Base-by-base conservation (phyloP, 768 basidiomycete species). In the Phylloporus sp. region DNA sequence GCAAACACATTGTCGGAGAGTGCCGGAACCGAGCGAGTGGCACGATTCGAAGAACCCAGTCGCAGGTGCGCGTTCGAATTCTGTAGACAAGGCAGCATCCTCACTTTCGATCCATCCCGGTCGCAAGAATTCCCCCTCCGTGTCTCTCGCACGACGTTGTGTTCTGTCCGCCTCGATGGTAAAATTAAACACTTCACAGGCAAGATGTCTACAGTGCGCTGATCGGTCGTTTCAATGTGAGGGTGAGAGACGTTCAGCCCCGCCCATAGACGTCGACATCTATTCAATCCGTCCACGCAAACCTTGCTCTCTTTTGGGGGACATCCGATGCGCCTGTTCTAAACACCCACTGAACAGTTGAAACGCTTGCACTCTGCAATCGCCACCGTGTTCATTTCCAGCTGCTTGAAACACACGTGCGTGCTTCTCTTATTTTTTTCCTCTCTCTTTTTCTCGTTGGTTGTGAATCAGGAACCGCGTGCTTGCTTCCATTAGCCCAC, bases 201-300 rank as follows among this genome's bases (percentile, higher is more conserved):
- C 36, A 22, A 38, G 36, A 11, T 15, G 20, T n/a, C 9, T 22
- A 18, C 4, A 5, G 38, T 23, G 48, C 48, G 48, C 24, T 42
- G 29, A 49, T 49, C 48, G 31, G 39, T 24, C 40, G 48, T 49
- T 49, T 49, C 48, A 49, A 41, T 41, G n/a, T 40, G 47, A 39
- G 27, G 38, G 46, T 28, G 35, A 39, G 26, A 39, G 28, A 13
- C 18, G 22, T 48, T 40, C 34, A 28, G 28, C 47, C 47, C 22
- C 48, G 22, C 35, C 35, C 18, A 15, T 20, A 20, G n/a, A 36
- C 35, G 8, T n/a, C 35, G 20, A 11, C 38, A 22, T 23, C 38
- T 18, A 34, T 11, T 23, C 11, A 1, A 11, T 12, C n/a, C 5
- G 18, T 18, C 38, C 15, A 20, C 35, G 10, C 12, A 22, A 22